phyloP scores from a whole-genome alignment of 1,139 yeast species.

The Lodderomyces metapsilosis region DNA sequence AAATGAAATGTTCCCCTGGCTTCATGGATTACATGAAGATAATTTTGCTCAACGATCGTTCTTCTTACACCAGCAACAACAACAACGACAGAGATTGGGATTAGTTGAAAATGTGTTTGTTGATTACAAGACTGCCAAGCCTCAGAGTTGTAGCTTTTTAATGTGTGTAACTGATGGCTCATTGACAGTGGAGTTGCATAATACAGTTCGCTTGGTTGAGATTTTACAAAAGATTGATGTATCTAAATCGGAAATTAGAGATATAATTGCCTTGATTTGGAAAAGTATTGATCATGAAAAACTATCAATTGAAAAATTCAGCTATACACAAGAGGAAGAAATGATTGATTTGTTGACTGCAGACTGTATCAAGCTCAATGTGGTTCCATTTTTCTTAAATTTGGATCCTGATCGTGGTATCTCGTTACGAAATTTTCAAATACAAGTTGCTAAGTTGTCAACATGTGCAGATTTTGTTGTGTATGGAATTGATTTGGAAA shows the following conservation, averaged over 20 bases:
- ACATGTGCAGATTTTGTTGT: conserved; percentile 67
- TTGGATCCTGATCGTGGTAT: conserved; percentile 68
- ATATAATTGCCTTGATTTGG: conserved; percentile 22
- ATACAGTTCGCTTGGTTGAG: conserved; percentile 61
- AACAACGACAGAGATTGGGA: conserved; percentile 1
- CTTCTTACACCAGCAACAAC: conserved; percentile 30
- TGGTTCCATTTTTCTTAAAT: conserved; percentile 53
- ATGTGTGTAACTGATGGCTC: conserved; percentile 46
- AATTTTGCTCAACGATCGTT: conserved; percentile 51
- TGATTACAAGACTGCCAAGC: conserved; percentile 15
- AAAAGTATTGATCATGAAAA: conserved; percentile 4
- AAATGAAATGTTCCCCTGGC: conserved; percentile 80
- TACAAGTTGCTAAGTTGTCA: conserved; percentile 71
- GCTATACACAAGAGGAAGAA: conserved; percentile 2
- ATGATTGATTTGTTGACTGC: conserved; percentile 24
- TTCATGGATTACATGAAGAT: conserved; percentile 66
- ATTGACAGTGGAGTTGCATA: conserved; percentile 41
- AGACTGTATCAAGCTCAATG: conserved; percentile 46
- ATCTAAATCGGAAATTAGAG: conserved; percentile 33
- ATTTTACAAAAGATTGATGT: conserved; percentile 50
- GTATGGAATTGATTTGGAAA: conserved; percentile 43
- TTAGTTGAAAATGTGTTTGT: conserved; percentile 6
- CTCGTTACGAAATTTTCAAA: conserved; percentile 71
- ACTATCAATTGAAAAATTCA: not conserved
- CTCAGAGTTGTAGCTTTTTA: conserved; percentile 37